These are phyloP conservation scores for Debaryomyces hansenii DNA, from an alignment of 805 yeast species.

Conservation along the genomic window DNA sequence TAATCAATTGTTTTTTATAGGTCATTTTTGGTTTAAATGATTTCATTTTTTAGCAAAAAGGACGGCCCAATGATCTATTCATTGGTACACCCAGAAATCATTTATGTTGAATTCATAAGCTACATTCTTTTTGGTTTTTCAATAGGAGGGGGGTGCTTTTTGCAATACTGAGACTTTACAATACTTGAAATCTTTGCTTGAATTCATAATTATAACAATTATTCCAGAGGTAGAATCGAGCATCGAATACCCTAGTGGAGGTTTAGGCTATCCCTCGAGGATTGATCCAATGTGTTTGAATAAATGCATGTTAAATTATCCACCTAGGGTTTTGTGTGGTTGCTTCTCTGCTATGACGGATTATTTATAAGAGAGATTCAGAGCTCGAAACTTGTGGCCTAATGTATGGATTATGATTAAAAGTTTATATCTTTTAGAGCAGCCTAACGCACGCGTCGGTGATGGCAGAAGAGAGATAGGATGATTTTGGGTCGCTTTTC, in stretches of 20 bases:
- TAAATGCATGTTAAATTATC: conserved; percentile 3
- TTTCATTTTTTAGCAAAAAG: conserved; percentile 1
- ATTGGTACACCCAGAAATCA: neutral
- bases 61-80: neutral
- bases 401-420: neutral
- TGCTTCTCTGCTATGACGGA: too few species aligned
- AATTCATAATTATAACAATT: too few species aligned
- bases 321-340: neutral
- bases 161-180: neutral
- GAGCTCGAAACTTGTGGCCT: too few species aligned
- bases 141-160: neutral
- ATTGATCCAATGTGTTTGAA: conserved; percentile 8
- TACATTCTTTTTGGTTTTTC: neutral
- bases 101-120: conserved; percentile 3
- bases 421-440: neutral
- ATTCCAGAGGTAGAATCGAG: neutral
- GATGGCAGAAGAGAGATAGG: neutral
- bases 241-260: neutral
- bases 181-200: too few species aligned
- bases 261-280: conserved; percentile 9
- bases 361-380: too few species aligned
- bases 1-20: neutral
- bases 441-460: neutral
- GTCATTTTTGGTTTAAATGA: conserved; percentile 2
- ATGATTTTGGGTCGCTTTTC: neutral